Evolutionary conservation across 441 rosid species (phyloP).

Genomic region (Sinapis alba): DNA sequence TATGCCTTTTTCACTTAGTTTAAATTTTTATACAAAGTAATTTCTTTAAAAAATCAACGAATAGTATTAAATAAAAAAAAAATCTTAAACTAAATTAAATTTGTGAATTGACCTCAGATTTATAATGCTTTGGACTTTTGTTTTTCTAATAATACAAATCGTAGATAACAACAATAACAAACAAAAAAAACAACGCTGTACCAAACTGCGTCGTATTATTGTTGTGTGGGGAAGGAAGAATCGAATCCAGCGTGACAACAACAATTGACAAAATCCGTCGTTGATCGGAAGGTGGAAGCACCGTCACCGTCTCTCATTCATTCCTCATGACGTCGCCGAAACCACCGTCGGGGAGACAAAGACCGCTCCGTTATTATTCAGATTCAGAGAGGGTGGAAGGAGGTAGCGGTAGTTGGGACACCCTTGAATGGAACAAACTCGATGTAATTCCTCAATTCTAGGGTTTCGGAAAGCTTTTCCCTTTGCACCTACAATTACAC

Average conservation of each 20-base stretch:
- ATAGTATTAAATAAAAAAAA: neutral
- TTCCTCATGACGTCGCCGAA: slow-evolving; percentile 43
- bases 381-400: slow-evolving; percentile 60
- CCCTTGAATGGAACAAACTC: slow-evolving; percentile 79
- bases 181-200: neutral
- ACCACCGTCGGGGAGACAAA: slow-evolving; percentile 44
- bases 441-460: slow-evolving; percentile 49
- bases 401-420: slow-evolving; percentile 74
- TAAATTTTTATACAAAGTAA: neutral
- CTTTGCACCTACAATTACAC: neutral
- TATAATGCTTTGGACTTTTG: neutral
- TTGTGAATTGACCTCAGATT: neutral
- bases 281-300: slow-evolving; percentile 39
- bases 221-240: slow-evolving; percentile 11
- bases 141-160: neutral
- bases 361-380: slow-evolving; percentile 48
- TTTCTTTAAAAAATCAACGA: neutral
- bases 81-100: neutral
- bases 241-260: slow-evolving; percentile 7
- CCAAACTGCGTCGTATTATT: slow-evolving; percentile 28
- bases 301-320: slow-evolving; percentile 9
- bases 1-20: neutral
- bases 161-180: neutral
- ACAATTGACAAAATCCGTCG: slow-evolving; percentile 15
- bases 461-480: slow-evolving; percentile 17